A percentile compares a stretch with the other conserved stretches of the same genome.
These are phyloP conservation scores for Bonia amplexicaulis DNA, from an alignment of 176 grass and related monocot genomes.

Conservation along the genomic window DNA sequence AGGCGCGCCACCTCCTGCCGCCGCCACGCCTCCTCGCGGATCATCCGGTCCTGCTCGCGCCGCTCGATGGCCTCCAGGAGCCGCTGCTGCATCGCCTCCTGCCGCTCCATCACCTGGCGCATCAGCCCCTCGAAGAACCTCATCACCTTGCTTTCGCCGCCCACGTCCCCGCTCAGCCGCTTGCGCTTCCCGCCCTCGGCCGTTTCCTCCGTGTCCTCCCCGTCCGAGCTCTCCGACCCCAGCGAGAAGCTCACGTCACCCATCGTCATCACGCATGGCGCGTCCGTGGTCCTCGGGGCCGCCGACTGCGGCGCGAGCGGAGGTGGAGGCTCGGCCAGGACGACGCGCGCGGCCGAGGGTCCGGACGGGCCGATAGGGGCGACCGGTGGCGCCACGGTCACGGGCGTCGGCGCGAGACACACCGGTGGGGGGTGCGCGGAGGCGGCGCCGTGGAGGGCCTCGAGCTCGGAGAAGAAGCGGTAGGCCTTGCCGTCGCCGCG, in stretches of 20 bases:
- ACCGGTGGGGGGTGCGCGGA: not conserved
- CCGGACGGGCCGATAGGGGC: not conserved
- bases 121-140: conserved; percentile 64
- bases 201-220: conserved; percentile 47
- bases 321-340: not conserved
- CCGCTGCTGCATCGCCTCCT: conserved; percentile 63
- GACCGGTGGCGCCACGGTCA: conserved; percentile 14
- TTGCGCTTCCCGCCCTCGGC: conserved; percentile 56
- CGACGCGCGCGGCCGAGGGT: not conserved
- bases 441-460: conserved; percentile 61
- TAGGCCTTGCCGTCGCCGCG: conserved; percentile 70
- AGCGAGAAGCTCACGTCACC: conserved; percentile 53
- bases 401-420: conserved; percentile 1
- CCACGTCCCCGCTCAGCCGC: not conserved
- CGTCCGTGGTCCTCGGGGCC: not conserved
- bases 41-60: conserved; percentile 60
- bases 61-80: conserved; percentile 61
- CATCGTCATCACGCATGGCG: not conserved
- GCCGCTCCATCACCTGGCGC: conserved; percentile 67
- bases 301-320: not conserved
- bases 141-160: conserved; percentile 33
- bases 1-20: conserved; percentile 61
- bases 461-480: conserved; percentile 89
- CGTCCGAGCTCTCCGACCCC: conserved; percentile 31
- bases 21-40: conserved; percentile 70